phyloP scores from a whole-genome alignment of 176 grass and related monocot species.

The Paspalum notatum region DNA sequence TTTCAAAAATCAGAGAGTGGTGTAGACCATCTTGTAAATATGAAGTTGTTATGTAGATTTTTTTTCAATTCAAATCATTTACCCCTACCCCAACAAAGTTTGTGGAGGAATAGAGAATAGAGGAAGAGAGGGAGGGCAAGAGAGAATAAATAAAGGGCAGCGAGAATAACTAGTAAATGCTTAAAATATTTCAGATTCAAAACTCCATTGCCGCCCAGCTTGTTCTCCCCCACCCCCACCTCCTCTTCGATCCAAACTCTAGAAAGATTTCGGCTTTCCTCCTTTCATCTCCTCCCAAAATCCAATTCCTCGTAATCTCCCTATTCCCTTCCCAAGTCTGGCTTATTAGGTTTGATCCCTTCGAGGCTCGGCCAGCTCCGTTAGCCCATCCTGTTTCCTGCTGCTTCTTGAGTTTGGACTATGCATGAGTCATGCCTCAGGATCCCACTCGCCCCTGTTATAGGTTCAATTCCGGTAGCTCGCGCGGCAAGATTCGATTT shows the following conservation, averaged over 20 bases:
- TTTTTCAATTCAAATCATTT: slow-evolving; percentile 26
- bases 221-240: slow-evolving; percentile 33
- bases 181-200: slow-evolving; percentile 53
- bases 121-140: background rate
- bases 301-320: slow-evolving; percentile 3
- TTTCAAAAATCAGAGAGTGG: too few relatives aligned
- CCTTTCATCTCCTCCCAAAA: slow-evolving; percentile 10
- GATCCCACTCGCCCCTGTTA: background rate
- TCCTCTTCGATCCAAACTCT: slow-evolving; percentile 42
- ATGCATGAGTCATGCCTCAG: background rate
- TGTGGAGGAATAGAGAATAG: background rate
- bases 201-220: slow-evolving; percentile 44
- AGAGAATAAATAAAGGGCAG: background rate
- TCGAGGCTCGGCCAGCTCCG: background rate
- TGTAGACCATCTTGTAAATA: too few relatives aligned
- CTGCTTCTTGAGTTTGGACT: slow-evolving; percentile 28
- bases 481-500: slow-evolving; percentile 24
- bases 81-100: background rate
- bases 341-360: slow-evolving; percentile 30
- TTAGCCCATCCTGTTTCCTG: slow-evolving; percentile 27
- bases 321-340: slow-evolving; percentile 9
- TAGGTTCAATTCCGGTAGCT: slow-evolving; percentile 30
- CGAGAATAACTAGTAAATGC: slow-evolving; percentile 19
- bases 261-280: slow-evolving; percentile 45
- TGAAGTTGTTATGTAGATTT: too few relatives aligned